Evolutionary conservation across 2,329 filamentous ascomycete species (phyloP).

Genomic region (Talaromyces sp.): DNA sequence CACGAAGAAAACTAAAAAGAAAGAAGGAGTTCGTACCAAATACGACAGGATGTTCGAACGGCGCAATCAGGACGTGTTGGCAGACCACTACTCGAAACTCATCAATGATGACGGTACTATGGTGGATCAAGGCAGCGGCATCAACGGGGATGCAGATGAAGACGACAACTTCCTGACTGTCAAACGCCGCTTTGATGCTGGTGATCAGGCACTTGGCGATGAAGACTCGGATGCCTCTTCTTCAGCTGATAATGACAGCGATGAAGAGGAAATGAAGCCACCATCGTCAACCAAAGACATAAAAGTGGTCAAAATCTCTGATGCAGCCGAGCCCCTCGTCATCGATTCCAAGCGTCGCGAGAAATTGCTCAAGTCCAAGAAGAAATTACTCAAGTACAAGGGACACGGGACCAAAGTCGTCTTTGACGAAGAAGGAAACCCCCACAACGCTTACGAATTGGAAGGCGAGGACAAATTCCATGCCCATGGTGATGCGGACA

Average conservation of each 20-base stretch:
- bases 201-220: constrained; percentile 49
- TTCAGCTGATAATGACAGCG: constrained; percentile 14
- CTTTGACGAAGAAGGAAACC: constrained; percentile 86
- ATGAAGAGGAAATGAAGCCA: constrained; percentile 27
- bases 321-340: constrained; percentile 61
- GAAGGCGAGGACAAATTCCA: constrained; percentile 78
- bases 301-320: constrained; percentile 48
- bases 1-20: constrained; percentile 53
- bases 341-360: constrained; percentile 94
- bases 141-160: constrained; percentile 53
- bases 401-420: constrained; percentile 78
- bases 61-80: constrained; percentile 90
- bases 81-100: constrained; percentile 88
- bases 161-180: constrained; percentile 81
- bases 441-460: constrained; percentile 82
- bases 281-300: constrained; percentile 13
- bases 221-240: constrained; percentile 13
- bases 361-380: constrained; percentile 92
- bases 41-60: constrained; percentile 98
- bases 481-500: constrained; percentile 67
- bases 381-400: constrained; percentile 86
- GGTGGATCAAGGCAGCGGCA: constrained; percentile 32
- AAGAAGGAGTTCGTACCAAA: constrained; percentile 78
- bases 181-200: constrained; percentile 76
- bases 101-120: constrained; percentile 57